Base-by-base conservation (phyloP, 2,329 filamentous ascomycete species). In the Apiospora kogelbergensis region DNA sequence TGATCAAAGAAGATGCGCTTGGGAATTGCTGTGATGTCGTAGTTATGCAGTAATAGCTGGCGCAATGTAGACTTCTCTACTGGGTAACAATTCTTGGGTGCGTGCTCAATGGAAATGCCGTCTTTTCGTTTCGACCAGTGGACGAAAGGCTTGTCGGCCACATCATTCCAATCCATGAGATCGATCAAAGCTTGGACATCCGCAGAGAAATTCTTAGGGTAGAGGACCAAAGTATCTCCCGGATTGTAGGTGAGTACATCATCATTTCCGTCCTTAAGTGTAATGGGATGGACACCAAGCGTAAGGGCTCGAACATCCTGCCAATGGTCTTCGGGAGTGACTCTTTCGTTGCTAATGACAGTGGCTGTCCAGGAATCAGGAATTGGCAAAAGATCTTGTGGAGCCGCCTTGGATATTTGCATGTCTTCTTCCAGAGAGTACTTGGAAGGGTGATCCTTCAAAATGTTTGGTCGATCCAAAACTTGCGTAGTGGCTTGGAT, bases 11-110 rank as follows among this genome's bases (percentile, higher is more conserved):
- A 98, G 2, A 89, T 91, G 46, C 96, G 91, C 2, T 93, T 91
- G 0, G 96, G 96, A 63, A 98, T 95, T 3, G 94, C 91, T 69
- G 91, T 94, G 72, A 99, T 91, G 79, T 99, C 96, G 22, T 98
- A 85, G 74, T 95, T 93, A 77, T 97, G 90, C 3, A 89, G 90
- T 6, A 99, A 84, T 0, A 99, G 86, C 53, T 88, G 85, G 37
- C 95, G 89, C 1, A 98, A 80, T 0, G 94, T 97, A 73, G 77
- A 81, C 71, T 76, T 76, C 69, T 80, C 70, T 3, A 84, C 75
- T 70, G 81, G 74, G 75, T 80, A 77, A 70, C 76, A 79, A 46
- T 74, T 73, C 65, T 66, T 76, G 9, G 74, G 75, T 73, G 66
- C 68, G 26, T 69, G 46, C 42, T 69, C 65, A n/a, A 67, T n/a